A percentile compares a stretch with the other conserved stretches of the same genome.
Evolutionary conservation across 2,329 filamentous ascomycete genomes (phyloP).

Genomic region (Curvularia verruculosa): DNA sequence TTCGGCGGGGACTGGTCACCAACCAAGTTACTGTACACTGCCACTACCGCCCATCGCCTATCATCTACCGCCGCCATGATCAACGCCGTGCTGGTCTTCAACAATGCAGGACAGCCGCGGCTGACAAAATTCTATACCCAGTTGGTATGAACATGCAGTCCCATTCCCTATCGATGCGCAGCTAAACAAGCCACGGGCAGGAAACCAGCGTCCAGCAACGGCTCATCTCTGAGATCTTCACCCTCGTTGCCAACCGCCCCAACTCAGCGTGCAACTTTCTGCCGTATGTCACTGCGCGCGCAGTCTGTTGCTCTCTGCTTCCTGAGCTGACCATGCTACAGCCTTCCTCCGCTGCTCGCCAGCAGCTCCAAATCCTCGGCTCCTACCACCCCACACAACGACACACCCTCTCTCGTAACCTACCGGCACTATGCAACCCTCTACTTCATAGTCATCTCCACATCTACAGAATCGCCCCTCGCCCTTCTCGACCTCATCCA

Average conservation of each 20-base stretch:
- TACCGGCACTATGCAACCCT: slow-evolving; percentile 98
- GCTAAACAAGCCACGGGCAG: slow-evolving; percentile 54
- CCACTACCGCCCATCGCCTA: not conserved
- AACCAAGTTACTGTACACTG: not conserved
- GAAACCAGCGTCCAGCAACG: slow-evolving; percentile 97
- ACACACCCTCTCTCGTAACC: slow-evolving; percentile 92
- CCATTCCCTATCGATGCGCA: not conserved
- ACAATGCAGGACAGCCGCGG: slow-evolving; percentile 94
- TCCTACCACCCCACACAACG: slow-evolving; percentile 70
- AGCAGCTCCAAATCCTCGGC: slow-evolving; percentile 54
- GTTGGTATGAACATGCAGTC: slow-evolving; percentile 63
- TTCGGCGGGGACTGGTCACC: not conserved
- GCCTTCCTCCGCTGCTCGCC: slow-evolving; percentile 66
- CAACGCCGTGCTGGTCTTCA: slow-evolving; percentile 98
- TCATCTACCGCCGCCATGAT: slow-evolving; percentile 69
- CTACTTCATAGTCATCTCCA: slow-evolving; percentile 98
- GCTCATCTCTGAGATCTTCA: slow-evolving; percentile 96
- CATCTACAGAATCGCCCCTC: slow-evolving; percentile 92
- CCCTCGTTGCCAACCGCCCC: slow-evolving; percentile 88
- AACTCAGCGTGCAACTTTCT: slow-evolving; percentile 97
- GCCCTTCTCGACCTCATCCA: slow-evolving; percentile 96
- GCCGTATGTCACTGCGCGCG: slow-evolving; percentile 57
- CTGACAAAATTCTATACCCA: slow-evolving; percentile 99
- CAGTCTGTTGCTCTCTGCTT: not conserved
- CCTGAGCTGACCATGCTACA: slow-evolving; percentile 61